Conservation (phyloP, 1,139 yeast genomes). For the Blastobotrys illinoisensis region DNA sequence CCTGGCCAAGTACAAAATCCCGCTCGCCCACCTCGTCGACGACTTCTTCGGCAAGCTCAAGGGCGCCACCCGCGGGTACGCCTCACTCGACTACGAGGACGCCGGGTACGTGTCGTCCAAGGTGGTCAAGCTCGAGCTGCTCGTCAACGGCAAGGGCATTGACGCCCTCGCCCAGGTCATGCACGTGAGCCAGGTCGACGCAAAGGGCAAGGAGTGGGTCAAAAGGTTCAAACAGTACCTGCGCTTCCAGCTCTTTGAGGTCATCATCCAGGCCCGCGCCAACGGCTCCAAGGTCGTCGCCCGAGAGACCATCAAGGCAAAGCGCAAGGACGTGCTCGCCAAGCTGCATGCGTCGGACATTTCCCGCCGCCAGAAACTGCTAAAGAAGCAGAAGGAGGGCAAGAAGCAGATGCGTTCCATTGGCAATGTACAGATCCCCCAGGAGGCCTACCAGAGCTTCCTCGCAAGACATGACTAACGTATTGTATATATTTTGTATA, state of each 20-base stretch:
- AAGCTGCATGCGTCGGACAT: slow-evolving; percentile 91
- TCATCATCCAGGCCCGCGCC: slow-evolving; percentile 88
- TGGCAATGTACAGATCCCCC: slow-evolving; percentile 73
- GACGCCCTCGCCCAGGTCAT: slow-evolving; percentile 91
- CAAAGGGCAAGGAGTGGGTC: slow-evolving; percentile 77
- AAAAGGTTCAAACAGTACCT: slow-evolving; percentile 72
- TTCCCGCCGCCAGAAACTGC: slow-evolving; percentile 79
- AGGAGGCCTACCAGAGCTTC: slow-evolving; percentile 60
- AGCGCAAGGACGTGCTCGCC: slow-evolving; percentile 88
- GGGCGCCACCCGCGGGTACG: slow-evolving; percentile 87
- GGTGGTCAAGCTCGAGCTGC: slow-evolving; percentile 78
- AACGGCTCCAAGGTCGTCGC: slow-evolving; percentile 69
- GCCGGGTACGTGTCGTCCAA: slow-evolving; percentile 78
- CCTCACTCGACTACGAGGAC: slow-evolving; percentile 91
- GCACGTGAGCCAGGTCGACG: slow-evolving; percentile 72
- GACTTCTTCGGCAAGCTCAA: slow-evolving; percentile 92
- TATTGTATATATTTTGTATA: background rate
- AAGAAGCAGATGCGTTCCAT: slow-evolving; percentile 76
- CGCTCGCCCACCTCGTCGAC: slow-evolving; percentile 85
- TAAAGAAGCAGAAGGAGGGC: slow-evolving; percentile 90
- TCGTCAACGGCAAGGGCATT: slow-evolving; percentile 84
- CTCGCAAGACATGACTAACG: slow-evolving; percentile 21
- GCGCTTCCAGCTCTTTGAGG: slow-evolving; percentile 81
- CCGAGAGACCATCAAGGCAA: slow-evolving; percentile 88
- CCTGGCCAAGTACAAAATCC: slow-evolving; percentile 69